Evolutionary conservation across 371 early-diverging fungal species (phyloP), one percentile per base, ranked within the genome.

Genomic region (Gilbertella persicaria): DNA sequence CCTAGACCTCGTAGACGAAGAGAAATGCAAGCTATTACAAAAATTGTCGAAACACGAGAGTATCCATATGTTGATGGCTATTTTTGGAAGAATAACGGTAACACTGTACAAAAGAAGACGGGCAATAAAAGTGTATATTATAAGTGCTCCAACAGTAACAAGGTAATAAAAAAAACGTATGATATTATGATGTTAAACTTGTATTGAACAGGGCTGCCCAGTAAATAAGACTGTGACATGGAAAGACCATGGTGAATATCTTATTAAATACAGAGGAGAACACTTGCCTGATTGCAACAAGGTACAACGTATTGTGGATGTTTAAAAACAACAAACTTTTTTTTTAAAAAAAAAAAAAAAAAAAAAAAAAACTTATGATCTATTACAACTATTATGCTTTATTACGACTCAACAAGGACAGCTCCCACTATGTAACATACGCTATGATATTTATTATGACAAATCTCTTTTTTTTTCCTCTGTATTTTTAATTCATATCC

Each of bases 211-310:
- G 75, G 79, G 75, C 10, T 79, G 79, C 50, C 72, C 79, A 6
- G 86, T 85, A 2, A 85, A 85, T 55, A 85, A 85, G 57, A 85
- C 86, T 4, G 84, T 84, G 21, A 84, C 82, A 13, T 75, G 80
- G 58, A 78, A 75, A 52, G 84, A 83, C 46, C 73, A 75, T 48
- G 81, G 81, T 6, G 82, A 82, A 40, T 85, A 74, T 44, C 56
- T 82, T 33, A 85, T 84, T 52, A 85, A 85, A 50, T 82, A 82
- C 58, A 67, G 86, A 16, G 86, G 86, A 16, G 79, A 79, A 30
- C 86, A 85, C 62, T 48, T 85, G 21, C 50, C 69, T 10, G 83
- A 80, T 26, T 85, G 86, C 55, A 66, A 71, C 30, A 76, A 72
- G 45, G 75, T 79, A 1, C 73, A 78, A 64, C 71, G 73, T 23